A percentile compares a stretch with the other conserved stretches of the same genome.
phyloP scores from a whole-genome alignment of 2,329 filamentous ascomycete species.

The Aspergillus felis region DNA sequence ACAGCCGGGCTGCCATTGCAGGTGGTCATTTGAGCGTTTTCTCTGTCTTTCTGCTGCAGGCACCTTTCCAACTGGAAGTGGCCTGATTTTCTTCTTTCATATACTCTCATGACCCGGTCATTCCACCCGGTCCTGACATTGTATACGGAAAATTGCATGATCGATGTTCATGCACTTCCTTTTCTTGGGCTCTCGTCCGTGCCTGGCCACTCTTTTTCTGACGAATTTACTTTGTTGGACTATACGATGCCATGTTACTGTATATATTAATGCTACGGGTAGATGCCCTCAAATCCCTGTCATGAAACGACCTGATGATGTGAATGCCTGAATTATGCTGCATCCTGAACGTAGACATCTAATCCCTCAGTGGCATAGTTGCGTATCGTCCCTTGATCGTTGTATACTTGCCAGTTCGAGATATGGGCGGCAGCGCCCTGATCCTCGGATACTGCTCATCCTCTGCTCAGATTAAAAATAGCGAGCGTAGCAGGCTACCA shows the following conservation, averaged over 20 bases:
- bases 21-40: constrained; percentile 10
- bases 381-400: no score
- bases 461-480: not conserved
- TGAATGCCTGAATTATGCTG: not conserved
- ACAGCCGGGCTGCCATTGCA: constrained; percentile 10
- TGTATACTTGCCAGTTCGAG: not conserved
- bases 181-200: not conserved
- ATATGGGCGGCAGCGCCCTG: not conserved
- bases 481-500: not conserved
- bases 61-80: not conserved
- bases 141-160: not conserved
- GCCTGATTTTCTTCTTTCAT: constrained; percentile 5
- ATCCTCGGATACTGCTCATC: not conserved
- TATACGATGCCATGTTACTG: not conserved
- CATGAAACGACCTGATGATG: not conserved
- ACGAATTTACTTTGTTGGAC: constrained; percentile 1
- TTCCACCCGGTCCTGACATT: not conserved
- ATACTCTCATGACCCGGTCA: not conserved
- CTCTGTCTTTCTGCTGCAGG: not conserved
- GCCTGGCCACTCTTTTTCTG: not conserved
- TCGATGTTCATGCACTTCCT: not conserved
- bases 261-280: not conserved
- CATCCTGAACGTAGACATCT: not conserved
- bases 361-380: not conserved
- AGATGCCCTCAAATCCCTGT: not conserved